Conservation (phyloP, 2,329 filamentous ascomycete genomes). For the Amauroascus niger region DNA sequence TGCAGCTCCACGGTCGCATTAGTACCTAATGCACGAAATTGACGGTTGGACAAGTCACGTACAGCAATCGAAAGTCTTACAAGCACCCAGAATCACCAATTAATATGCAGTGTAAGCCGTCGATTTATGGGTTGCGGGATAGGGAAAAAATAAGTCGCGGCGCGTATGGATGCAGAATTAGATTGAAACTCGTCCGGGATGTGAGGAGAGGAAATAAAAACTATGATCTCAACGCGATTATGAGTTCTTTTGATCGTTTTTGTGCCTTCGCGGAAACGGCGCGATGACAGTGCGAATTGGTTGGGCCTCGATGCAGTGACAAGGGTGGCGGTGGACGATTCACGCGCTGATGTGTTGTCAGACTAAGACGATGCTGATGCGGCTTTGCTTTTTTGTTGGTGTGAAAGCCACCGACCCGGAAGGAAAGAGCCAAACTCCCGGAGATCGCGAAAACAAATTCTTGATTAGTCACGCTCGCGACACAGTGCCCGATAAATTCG, state of each 20-base stretch:
- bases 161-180: conserved; percentile 5
- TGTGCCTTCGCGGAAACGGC: conserved; percentile 9
- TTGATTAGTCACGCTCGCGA: background rate
- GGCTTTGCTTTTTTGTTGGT: conserved; percentile 10
- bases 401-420: background rate
- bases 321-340: conserved; percentile 10
- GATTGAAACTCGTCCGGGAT: background rate
- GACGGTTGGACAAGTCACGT: conserved; percentile 9
- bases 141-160: background rate
- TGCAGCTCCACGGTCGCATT: conserved; percentile 35
- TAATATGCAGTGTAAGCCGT: background rate
- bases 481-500: background rate
- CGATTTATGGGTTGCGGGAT: background rate
- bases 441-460: background rate
- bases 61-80: background rate
- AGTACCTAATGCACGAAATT: conserved; percentile 34
- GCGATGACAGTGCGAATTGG: conserved; percentile 13
- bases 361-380: conserved; percentile 2
- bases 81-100: conserved; percentile 1
- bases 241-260: conserved; percentile 9
- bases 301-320: conserved; percentile 17
- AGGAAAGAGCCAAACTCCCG: background rate
- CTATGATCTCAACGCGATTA: conserved; percentile 9
- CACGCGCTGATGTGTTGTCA: conserved; percentile 18
- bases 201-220: background rate